These are phyloP conservation scores for Fusarium sp. DNA, from an alignment of 2,329 filamentous ascomycete species.

Conservation along the genomic window DNA sequence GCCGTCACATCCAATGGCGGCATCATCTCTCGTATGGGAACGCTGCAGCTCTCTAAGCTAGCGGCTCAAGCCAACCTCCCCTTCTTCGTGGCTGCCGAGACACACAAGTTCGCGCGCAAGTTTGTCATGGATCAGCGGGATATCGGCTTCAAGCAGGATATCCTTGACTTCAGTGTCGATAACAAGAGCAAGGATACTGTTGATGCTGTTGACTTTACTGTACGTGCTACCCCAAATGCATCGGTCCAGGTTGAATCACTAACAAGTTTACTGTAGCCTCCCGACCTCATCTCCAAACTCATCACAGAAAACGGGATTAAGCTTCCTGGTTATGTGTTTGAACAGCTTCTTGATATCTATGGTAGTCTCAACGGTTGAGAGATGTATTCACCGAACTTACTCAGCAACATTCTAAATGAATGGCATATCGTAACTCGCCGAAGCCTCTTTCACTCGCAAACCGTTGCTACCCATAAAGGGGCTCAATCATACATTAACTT, in stretches of 20 bases:
- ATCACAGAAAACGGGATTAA: constrained; percentile 82
- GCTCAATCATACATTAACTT: constrained; percentile 6
- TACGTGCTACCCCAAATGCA: constrained; percentile 53
- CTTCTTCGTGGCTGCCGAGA: constrained; percentile 93
- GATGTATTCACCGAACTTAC: not conserved
- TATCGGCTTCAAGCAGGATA: constrained; percentile 80
- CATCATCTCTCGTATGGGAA: constrained; percentile 88
- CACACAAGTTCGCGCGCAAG: constrained; percentile 94
- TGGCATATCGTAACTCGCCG: constrained; percentile 1
- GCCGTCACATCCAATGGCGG: constrained; percentile 95
- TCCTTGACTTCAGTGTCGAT: constrained; percentile 78
- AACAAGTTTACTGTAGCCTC: constrained; percentile 62
- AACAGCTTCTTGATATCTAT: constrained; percentile 76
- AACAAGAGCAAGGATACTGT: constrained; percentile 59
- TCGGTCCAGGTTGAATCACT: not conserved
- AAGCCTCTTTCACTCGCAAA: not conserved
- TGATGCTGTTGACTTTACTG: constrained; percentile 78
- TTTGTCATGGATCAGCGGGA: constrained; percentile 87
- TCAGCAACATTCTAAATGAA: constrained; percentile 21
- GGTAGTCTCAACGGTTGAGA: constrained; percentile 57
- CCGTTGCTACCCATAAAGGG: not conserved
- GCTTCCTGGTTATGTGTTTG: constrained; percentile 76
- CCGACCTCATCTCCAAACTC: constrained; percentile 76
- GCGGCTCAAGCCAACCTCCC: constrained; percentile 77
- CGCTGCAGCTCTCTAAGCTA: constrained; percentile 85